Evolutionary conservation across 352 stramenopile genomes (phyloP), one percentile per base, ranked within the genome.

Genomic region (Phytopythium aichiense): DNA sequence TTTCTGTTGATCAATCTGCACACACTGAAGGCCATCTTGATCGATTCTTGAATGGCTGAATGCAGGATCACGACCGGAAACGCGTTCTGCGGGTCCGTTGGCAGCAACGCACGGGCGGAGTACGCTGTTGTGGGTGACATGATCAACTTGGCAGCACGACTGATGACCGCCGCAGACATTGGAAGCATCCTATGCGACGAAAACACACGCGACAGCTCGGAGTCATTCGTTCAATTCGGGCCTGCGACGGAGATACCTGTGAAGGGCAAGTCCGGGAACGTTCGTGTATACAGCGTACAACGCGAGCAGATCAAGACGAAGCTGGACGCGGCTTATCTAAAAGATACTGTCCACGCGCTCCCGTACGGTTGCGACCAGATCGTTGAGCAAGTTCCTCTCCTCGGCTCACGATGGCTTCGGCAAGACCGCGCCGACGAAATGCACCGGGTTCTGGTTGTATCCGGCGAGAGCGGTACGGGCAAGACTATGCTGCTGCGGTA

Each of bases 111-210:
- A 40, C 77, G 87, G 11, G 81, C 81, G 22, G 87, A 96, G 48
- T 96, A 92, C 37, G 87, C 86, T 0, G 84, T 94, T 5, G 84
- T 96, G 20, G 87, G 87, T 3, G 84, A 96, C 42, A 81, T 89
- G 2, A 92, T 96, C 58, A 95, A 96, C 58, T 50, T 96, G 12
- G 79, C 86, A 9, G 84, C 86, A 23, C 72, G 87, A 7, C 67
- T 96, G 16, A 96, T 96, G 87, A 73, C 78, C 0, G 69, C 84
- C 1, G 84, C 85, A 0, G 55, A 58, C 6, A 67, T 73, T 0
- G 84, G 82, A 0, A 74, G 85, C 52, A 89, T 93, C n/a, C 63
- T 92, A 16, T 94, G 85, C 33, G 87, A 95, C 43, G 76, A 88
- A 46, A 67, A 76, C 23, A 93, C 84, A 0, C 68, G 79, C 16